These are phyloP conservation scores for Onygena corvina DNA, from an alignment of 2,329 filamentous ascomycete genomes.

Conservation along the genomic window DNA sequence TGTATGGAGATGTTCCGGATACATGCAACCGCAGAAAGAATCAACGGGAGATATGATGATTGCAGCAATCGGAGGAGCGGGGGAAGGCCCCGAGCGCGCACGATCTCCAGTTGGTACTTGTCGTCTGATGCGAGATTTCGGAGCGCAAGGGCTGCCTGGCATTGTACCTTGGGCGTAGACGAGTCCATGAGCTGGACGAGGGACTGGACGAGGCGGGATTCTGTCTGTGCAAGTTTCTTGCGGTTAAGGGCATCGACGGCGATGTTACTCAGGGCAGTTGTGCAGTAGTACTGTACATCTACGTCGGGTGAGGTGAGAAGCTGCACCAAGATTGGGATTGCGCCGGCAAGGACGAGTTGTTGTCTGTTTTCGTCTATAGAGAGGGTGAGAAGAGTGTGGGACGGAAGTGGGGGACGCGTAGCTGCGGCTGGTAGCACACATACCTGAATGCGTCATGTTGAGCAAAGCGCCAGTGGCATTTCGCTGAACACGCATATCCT, in stretches of 20 bases:
- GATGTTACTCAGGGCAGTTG: slow-evolving; percentile 95
- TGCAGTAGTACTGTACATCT: slow-evolving; percentile 99
- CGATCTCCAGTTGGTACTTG: slow-evolving; percentile 96
- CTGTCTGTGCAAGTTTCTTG: slow-evolving; percentile 78
- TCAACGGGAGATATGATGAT: slow-evolving; percentile 88
- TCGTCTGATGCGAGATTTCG: slow-evolving; percentile 95
- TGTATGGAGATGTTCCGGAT: slow-evolving; percentile 99
- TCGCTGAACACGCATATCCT: slow-evolving; percentile 95
- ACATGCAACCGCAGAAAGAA: slow-evolving; percentile 91
- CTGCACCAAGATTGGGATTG: slow-evolving; percentile 94
- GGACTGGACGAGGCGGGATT: slow-evolving; percentile 82
- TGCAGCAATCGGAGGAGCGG: slow-evolving; percentile 82
- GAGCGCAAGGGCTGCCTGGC: slow-evolving; percentile 85
- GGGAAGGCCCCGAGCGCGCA: slow-evolving; percentile 71
- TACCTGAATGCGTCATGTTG: slow-evolving; percentile 99
- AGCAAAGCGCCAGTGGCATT: slow-evolving; percentile 92
- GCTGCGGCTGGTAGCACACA: neutral
- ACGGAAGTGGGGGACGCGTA: neutral
- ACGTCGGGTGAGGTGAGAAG: slow-evolving; percentile 86
- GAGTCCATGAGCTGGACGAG: slow-evolving; percentile 96
- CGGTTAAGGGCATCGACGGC: slow-evolving; percentile 87
- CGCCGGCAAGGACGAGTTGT: slow-evolving; percentile 90
- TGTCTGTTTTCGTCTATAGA: slow-evolving; percentile 82
- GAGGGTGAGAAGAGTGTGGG: slow-evolving; percentile 3
- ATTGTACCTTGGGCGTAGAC: slow-evolving; percentile 92